phyloP scores from a whole-genome alignment of 208 protist genomes.

The Trypanosoma caninum region DNA sequence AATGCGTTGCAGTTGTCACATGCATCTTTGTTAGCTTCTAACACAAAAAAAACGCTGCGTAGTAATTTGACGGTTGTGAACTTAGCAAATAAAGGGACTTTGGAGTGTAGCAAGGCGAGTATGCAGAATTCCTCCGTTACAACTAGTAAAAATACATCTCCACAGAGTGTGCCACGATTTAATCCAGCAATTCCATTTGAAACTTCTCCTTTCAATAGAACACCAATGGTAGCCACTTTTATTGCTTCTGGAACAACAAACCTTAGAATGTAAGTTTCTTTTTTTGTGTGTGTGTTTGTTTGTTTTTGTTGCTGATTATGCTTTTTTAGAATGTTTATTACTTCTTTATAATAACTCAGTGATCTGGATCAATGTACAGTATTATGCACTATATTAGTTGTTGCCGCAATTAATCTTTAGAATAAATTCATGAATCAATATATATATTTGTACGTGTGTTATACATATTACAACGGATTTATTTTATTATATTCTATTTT shows the following conservation, averaged over 20 bases:
- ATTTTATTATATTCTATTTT: not conserved
- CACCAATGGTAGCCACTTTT: constrained; percentile 10
- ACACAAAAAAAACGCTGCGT: not conserved
- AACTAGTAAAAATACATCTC: not conserved
- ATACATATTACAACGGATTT: not conserved
- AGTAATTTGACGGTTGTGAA: not conserved
- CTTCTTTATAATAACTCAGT: no score
- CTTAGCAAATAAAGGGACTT: not conserved
- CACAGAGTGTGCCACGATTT: not conserved
- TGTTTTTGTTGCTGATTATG: not conserved
- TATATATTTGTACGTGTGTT: constrained; percentile 3
- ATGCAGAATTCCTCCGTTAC: not conserved
- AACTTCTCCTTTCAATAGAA: constrained; percentile 22
- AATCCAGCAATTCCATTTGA: constrained; percentile 23
- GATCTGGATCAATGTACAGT: no score
- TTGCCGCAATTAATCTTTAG: no score
- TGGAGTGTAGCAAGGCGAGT: no score
- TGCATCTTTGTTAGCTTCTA: no score
- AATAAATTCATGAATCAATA: not conserved
- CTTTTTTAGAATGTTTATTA: not conserved
- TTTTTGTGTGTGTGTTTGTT: not conserved
- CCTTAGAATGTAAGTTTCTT: constrained; percentile 19
- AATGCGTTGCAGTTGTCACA: no score
- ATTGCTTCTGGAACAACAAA: constrained; percentile 23
- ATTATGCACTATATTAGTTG: no score